phyloP scores from a whole-genome alignment of 352 stramenopile species.

The Globisporangium megalacanthum region DNA sequence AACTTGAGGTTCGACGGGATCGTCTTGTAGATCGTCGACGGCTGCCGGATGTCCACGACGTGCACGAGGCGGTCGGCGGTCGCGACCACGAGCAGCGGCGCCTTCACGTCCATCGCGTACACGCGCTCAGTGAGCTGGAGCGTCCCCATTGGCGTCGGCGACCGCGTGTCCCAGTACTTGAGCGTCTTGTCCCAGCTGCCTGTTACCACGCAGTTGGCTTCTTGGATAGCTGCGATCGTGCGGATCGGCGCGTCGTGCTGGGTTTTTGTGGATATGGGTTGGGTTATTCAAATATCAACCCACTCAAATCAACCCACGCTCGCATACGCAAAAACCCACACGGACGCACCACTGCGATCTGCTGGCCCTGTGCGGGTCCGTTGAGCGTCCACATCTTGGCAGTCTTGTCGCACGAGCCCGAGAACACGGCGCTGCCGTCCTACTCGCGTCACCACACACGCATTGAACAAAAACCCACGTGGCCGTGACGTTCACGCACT shows the following conservation, averaged over 20 bases:
- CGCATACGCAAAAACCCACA: not conserved
- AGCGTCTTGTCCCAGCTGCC: constrained; percentile 94
- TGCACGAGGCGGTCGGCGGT: constrained; percentile 89
- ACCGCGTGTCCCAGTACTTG: constrained; percentile 96
- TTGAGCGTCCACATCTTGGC: constrained; percentile 94
- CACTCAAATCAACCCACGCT: not conserved
- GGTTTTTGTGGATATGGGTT: constrained; percentile 17
- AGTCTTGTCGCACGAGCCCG: constrained; percentile 91
- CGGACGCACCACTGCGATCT: constrained; percentile 64
- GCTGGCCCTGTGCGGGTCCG: constrained; percentile 60
- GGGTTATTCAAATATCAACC: not conserved
- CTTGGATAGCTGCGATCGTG: constrained; percentile 76
- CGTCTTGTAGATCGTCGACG: constrained; percentile 85
- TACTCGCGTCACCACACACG: constrained; percentile 15
- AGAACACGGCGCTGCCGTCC: constrained; percentile 94
- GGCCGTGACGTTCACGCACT: not conserved
- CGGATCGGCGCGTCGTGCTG: constrained; percentile 92
- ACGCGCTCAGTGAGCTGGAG: constrained; percentile 92
- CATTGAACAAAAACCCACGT: too few species aligned
- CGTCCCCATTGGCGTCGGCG: constrained; percentile 79
- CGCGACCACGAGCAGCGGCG: constrained; percentile 92
- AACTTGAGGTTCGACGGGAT: constrained; percentile 83
- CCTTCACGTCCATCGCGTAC: constrained; percentile 93
- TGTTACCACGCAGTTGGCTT: constrained; percentile 89
- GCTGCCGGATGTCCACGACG: constrained; percentile 83